Conservation (phyloP, 192 early-diverging fungal genomes). For the Linnemannia zychae region DNA sequence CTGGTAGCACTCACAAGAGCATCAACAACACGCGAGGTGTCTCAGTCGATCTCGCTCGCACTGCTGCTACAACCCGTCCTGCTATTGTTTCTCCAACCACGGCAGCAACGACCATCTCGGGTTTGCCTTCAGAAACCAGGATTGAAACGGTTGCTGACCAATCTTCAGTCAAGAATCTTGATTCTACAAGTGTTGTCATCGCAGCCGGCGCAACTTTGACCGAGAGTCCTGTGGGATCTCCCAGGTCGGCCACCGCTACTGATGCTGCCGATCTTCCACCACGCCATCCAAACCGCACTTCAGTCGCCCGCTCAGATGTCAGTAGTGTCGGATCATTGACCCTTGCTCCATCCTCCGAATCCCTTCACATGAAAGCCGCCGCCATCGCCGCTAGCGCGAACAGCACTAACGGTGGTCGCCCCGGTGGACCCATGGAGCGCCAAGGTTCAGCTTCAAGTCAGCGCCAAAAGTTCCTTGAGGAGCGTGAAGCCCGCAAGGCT, state of each 20-base stretch:
- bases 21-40: background rate
- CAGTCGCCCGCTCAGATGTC: constrained; percentile 10
- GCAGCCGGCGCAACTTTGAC: background rate
- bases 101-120: background rate
- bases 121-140: background rate
- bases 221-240: no score
- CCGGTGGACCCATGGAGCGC: background rate
- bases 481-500: constrained; percentile 27
- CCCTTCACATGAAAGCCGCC: constrained; percentile 5
- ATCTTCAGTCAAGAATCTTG: background rate
- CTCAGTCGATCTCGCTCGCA: background rate
- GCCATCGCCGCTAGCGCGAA: background rate
- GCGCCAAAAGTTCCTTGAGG: constrained; percentile 26
- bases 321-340: constrained; percentile 40
- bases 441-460: background rate
- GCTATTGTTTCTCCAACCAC: background rate
- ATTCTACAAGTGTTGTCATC: background rate
- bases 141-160: constrained; percentile 26
- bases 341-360: constrained; percentile 25
- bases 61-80: no score
- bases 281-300: background rate
- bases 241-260: background rate
- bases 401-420: background rate
- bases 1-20: background rate
- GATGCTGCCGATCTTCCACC: background rate